These are phyloP conservation scores for Phaeoacremonium minimum DNA, from an alignment of 2,329 filamentous ascomycete genomes.

Conservation along the genomic window DNA sequence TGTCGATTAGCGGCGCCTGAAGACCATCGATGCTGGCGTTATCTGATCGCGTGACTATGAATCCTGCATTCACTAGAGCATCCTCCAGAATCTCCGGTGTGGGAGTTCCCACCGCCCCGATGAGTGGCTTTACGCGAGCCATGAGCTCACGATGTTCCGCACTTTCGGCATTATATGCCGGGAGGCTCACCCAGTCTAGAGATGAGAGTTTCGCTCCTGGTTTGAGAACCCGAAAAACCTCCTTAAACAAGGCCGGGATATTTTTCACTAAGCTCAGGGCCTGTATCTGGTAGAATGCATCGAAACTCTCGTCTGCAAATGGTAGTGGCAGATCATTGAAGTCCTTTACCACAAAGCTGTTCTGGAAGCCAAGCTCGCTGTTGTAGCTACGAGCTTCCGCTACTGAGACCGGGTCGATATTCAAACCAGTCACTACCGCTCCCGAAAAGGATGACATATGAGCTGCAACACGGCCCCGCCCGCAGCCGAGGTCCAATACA, in stretches of 20 bases:
- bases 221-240: conserved; percentile 43
- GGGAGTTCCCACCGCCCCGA: conserved; percentile 50
- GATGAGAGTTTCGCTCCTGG: conserved; percentile 45
- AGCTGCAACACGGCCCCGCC: conserved; percentile 47
- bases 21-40: conserved; percentile 47
- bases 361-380: conserved; percentile 33
- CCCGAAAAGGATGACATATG: conserved; percentile 46
- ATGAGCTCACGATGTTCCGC: conserved; percentile 44
- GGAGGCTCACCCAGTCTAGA: conserved; percentile 49
- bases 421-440: conserved; percentile 43
- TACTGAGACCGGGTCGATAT: conserved; percentile 50
- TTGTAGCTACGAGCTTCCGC: conserved; percentile 40
- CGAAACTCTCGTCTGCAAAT: conserved; percentile 42
- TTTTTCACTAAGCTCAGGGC: conserved; percentile 50
- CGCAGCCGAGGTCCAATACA: conserved; percentile 48
- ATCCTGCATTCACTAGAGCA: conserved; percentile 40
- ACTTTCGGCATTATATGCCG: conserved; percentile 40
- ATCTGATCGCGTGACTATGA: conserved; percentile 40
- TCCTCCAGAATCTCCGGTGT: conserved; percentile 41
- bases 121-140: conserved; percentile 49
- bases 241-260: conserved; percentile 37
- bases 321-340: conserved; percentile 48
- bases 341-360: conserved; percentile 44
- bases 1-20: conserved; percentile 48
- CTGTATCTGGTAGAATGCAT: conserved; percentile 54